These are phyloP conservation scores for Lichina pygmaea DNA, from an alignment of 495 filamentous ascomycete species.

Conservation along the genomic window DNA sequence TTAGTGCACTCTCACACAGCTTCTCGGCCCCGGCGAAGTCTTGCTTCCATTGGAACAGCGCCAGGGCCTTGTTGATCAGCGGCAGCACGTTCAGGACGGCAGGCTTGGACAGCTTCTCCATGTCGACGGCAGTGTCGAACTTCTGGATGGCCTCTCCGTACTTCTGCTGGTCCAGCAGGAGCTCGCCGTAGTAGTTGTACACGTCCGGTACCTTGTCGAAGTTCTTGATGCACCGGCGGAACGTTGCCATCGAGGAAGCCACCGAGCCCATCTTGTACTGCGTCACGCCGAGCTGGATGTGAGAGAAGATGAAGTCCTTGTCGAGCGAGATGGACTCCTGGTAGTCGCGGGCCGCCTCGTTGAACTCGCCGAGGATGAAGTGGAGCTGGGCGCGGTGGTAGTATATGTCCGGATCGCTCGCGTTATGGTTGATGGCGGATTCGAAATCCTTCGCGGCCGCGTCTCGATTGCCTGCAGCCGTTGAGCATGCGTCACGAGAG, in stretches of 20 bases:
- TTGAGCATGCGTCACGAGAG: too few relatives aligned
- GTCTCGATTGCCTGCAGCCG: conserved; percentile 44
- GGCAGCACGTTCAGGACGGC: conserved; percentile 91
- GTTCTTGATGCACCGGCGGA: conserved; percentile 92
- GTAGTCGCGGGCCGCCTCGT: conserved; percentile 88
- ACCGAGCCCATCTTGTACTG: conserved; percentile 99
- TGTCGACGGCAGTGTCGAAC: conserved; percentile 91
- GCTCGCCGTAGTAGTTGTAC: conserved; percentile 98
- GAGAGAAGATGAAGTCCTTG: conserved; percentile 87
- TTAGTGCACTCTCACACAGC: conserved; percentile 87
- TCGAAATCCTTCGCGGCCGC: conserved; percentile 72
- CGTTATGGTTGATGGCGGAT: conserved; percentile 59
- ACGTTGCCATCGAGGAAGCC: conserved; percentile 93
- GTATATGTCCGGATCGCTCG: conserved; percentile 87
- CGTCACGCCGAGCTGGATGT: conserved; percentile 96
- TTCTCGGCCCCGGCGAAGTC: conserved; percentile 88
- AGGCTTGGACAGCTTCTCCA: conserved; percentile 85
- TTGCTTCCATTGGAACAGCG: conserved; percentile 92
- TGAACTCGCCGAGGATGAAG: conserved; percentile 88
- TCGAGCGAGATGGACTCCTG: conserved; percentile 98
- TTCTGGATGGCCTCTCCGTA: conserved; percentile 89
- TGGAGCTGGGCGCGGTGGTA: conserved; percentile 97
- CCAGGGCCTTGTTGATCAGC: conserved; percentile 93
- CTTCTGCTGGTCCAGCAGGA: conserved; percentile 92
- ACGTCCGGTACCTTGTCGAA: conserved; percentile 91